Conservation (phyloP, 1,284 basidiomycete genomes). For the Papiliotrema terrestris region DNA sequence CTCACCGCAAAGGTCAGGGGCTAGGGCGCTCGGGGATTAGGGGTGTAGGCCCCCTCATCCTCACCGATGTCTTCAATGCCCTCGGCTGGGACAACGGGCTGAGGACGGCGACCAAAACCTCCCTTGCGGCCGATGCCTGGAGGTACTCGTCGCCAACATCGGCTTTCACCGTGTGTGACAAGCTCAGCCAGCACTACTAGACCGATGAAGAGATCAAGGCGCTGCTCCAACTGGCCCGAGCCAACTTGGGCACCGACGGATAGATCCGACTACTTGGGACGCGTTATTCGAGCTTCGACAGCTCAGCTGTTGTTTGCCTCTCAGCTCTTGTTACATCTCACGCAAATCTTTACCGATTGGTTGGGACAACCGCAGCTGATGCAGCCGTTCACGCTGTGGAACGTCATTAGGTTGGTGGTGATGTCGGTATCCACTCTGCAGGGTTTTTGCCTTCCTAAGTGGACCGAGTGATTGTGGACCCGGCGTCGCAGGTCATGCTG, state of each 20-base stretch:
- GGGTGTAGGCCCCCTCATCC: too few species aligned
- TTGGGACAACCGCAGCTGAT: conserved; percentile 1
- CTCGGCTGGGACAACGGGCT: conserved; percentile 4
- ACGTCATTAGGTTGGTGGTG: not conserved
- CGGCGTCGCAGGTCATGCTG: not conserved
- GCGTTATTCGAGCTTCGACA: too few species aligned
- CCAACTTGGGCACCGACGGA: not conserved
- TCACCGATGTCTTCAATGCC: conserved; percentile 2
- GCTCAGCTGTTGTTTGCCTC: not conserved
- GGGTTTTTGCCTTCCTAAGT: not conserved
- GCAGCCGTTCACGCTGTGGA: not conserved
- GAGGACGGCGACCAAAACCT: not conserved
- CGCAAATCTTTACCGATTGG: conserved; percentile 2
- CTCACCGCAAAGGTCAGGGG: too few species aligned
- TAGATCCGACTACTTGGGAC: too few species aligned
- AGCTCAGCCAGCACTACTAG: not conserved
- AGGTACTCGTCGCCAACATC: not conserved
- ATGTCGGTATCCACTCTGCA: not conserved
- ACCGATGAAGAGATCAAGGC: not conserved
- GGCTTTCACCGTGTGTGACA: not conserved
- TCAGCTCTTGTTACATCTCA: not conserved
- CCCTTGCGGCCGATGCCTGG: not conserved
- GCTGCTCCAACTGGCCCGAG: not conserved
- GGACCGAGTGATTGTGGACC: not conserved
- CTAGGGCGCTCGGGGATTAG: too few species aligned